phyloP scores from a whole-genome alignment of 331 rosid species.

The Malus hybrid region DNA sequence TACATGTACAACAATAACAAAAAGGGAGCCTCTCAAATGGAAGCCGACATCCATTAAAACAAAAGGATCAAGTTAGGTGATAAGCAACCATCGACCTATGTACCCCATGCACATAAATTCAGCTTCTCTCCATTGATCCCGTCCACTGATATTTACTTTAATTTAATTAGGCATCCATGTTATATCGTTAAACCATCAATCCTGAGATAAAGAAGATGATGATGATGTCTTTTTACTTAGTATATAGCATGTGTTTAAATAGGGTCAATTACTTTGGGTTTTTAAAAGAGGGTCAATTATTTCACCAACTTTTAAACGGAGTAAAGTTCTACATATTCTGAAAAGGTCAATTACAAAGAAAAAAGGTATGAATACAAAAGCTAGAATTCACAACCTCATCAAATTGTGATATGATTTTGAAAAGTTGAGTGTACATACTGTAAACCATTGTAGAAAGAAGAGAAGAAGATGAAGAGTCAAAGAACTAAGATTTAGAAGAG shows the following conservation, averaged over 20 bases:
- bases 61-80: background rate
- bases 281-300: no score
- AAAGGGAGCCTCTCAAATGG: background rate
- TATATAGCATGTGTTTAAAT: background rate
- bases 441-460: no score
- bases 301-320: background rate
- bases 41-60: slow-evolving; percentile 4
- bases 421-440: no score
- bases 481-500: no score
- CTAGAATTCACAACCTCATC: background rate
- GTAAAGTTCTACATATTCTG: background rate
- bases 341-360: background rate
- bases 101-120: background rate
- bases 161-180: background rate
- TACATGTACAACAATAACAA: background rate
- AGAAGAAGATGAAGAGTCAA: no score
- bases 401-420: background rate
- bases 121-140: slow-evolving; percentile 5
- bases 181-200: background rate
- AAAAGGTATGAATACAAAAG: background rate
- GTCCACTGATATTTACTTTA: background rate
- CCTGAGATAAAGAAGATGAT: background rate
- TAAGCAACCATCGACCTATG: background rate
- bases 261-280: background rate
- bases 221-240: background rate